phyloP scores from a whole-genome alignment of 2,329 filamentous ascomycete species.

The Zopfia rhizophila region DNA sequence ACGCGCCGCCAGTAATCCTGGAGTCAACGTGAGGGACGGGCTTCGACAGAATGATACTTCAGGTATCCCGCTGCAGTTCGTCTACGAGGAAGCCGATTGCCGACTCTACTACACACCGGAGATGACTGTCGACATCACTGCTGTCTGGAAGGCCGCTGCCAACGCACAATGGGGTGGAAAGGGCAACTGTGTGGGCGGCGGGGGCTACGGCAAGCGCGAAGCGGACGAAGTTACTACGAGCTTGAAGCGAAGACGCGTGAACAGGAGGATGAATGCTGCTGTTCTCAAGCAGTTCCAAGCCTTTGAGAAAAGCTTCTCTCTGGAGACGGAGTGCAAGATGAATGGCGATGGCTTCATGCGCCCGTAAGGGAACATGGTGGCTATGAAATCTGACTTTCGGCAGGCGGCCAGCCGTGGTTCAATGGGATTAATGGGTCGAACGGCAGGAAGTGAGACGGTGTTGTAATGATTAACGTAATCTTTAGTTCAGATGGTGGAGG shows the following conservation, averaged over 20 bases:
- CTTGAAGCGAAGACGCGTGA: conserved; percentile 31
- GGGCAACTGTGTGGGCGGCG: conserved; percentile 43
- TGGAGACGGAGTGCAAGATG: conserved; percentile 43
- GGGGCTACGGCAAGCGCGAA: conserved; percentile 34
- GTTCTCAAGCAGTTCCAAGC: conserved; percentile 33
- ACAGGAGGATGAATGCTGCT: conserved; percentile 25
- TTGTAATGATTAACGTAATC: too few relatives aligned
- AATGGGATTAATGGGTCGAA: too few relatives aligned
- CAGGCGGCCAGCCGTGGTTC: too few relatives aligned
- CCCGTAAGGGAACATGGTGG: too few relatives aligned
- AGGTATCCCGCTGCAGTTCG: conserved; percentile 49
- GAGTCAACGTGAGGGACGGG: conserved; percentile 50
- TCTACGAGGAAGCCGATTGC: conserved; percentile 53
- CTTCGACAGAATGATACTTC: conserved; percentile 42
- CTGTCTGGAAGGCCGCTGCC: conserved; percentile 51
- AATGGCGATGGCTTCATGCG: conserved; percentile 47
- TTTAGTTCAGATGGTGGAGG: too few relatives aligned
- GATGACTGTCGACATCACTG: conserved; percentile 52
- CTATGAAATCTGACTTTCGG: too few relatives aligned
- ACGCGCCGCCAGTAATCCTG: conserved; percentile 31
- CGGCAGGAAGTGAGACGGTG: too few relatives aligned
- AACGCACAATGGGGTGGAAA: conserved; percentile 47
- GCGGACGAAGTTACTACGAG: conserved; percentile 33
- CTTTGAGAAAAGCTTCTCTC: conserved; percentile 38
- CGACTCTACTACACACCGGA: conserved; percentile 53